Evolutionary conservation across 768 basidiomycete species (phyloP), one percentile per base, ranked within the genome.

Genomic region (Mycena venus): DNA sequence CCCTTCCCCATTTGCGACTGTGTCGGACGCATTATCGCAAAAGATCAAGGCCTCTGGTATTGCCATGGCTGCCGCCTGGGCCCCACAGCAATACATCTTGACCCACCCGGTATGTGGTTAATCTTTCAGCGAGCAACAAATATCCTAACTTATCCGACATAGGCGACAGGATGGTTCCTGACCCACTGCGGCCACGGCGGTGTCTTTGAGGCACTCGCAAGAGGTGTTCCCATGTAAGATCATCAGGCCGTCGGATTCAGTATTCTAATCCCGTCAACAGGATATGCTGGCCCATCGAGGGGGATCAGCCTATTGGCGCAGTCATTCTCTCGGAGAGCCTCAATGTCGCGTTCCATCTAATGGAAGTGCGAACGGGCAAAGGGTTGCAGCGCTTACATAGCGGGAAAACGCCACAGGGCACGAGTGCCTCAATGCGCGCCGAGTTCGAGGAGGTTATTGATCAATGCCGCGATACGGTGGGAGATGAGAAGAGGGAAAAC

Each of bases 221-320:
- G 25, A 14, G 72, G 72, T 4, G 49, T 68, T 9, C 72, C 64
- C 7, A 51, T 73, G 72, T 73, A n/a, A n/a, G n/a, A n/a, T n/a
- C n/a, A n/a, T n/a, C n/a, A n/a, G n/a, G n/a, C n/a, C n/a, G n/a
- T n/a, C n/a, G n/a, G n/a, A n/a, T n/a, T n/a, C n/a, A n/a, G n/a
- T n/a, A n/a, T n/a, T n/a, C n/a, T n/a, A 21, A 11, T 44, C 32
- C 44, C 29, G 25, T 2, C 10, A 4, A 15, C 40, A 73, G 58
- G 64, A 73, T 73, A 17, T 73, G 72, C 34, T 73, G 72, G 72
- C 72, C 72, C 6, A 67, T 73, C 40, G 58, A 67, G 3, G 72
- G 14, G 0, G 65, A 73, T 21, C 72, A 73, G 49, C 72, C 72
- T 9, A 21, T 53, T 9, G 64, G 36, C 2, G 72, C 72, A 2